phyloP scores from a whole-genome alignment of 2,329 filamentous ascomycete genomes.

The Rugonectria rugulosa region DNA sequence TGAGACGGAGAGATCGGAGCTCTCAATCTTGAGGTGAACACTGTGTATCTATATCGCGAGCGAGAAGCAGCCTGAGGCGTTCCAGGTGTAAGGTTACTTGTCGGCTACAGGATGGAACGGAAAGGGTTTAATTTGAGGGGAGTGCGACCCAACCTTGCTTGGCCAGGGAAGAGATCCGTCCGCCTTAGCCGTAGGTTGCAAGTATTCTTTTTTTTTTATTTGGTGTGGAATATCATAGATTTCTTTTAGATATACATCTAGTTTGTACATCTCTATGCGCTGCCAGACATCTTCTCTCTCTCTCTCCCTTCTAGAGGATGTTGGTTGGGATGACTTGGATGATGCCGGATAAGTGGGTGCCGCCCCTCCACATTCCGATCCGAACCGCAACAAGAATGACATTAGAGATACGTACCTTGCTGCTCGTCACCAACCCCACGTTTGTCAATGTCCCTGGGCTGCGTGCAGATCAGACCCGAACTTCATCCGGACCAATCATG shows the following conservation, averaged over 20 bases:
- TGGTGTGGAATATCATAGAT: conserved; percentile 15
- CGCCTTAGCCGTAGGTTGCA: conserved; percentile 9
- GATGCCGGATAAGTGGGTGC: too few relatives aligned
- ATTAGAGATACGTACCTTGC: conserved; percentile 2
- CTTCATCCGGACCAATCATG: conserved; percentile 18
- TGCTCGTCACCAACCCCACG: conserved; percentile 22
- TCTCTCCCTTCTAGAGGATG: too few relatives aligned
- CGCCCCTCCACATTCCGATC: conserved; percentile 14
- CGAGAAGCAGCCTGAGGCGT: conserved; percentile 35
- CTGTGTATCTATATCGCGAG: conserved; percentile 27
- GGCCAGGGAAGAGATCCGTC: conserved; percentile 8
- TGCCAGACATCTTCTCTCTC: too few relatives aligned
- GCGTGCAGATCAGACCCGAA: conserved; percentile 5
- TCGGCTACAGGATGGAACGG: conserved; percentile 19
- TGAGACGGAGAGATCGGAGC: neutral
- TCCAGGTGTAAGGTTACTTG: conserved; percentile 36
- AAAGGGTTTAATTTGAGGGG: conserved; percentile 8
- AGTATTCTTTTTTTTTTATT: conserved; percentile 13
- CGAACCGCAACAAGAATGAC: neutral
- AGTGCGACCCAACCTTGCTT: conserved; percentile 8
- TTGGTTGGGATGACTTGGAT: too few relatives aligned
- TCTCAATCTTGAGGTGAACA: conserved; percentile 5
- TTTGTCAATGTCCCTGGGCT: conserved; percentile 3
- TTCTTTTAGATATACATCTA: too few relatives aligned
- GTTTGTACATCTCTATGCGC: too few relatives aligned